Evolutionary conservation across 805 yeast genomes (phyloP), one percentile per base, ranked within the genome.

Genomic region (Gaillardinia entomophila): DNA sequence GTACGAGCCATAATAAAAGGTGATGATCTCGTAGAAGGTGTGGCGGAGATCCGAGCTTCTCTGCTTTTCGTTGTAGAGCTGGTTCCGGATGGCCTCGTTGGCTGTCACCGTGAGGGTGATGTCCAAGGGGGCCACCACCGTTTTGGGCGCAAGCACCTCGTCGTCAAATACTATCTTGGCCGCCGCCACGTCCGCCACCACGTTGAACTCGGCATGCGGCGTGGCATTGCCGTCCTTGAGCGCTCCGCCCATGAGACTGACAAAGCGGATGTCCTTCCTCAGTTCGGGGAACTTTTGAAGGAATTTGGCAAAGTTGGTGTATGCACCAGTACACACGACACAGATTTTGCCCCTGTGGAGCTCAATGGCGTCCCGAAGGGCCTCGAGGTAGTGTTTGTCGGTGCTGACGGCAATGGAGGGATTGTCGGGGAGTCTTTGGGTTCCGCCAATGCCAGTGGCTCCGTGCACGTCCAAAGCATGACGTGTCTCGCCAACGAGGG

Each of bases 191-290:
- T 87, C 96, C 32, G 75, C 66, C 62, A 72, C 70, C 24, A 83
- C 67, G 55, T 87, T 87, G 63, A 83, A 86, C 52, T 87, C 95
- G 4, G 90, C 77, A 30, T 64, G 66, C 13, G 60, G 56, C 3
- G 77, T 68, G 34, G 59, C 46, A 44, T 77, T 77, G 2, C 79
- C 77, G 6, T 72, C 64, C 12, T 60, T 56, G 34, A 73, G 50
- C 0, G 71, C 74, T 2, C 94, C 95, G 11, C 95, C 95, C 94
- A 87, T 85, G 14, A 83, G 69, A 10, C 83, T 66, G 12, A 87
- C 53, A 32, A 57, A 68, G 32, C 67, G 68, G 32, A 87, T 63
- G 32, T 69, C 63, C 2, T 53, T 27, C 35, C 60, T 68, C 12
- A 74, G 45, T 14, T 74, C 72, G 1, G 95, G 94, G 43, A 72